Evolutionary conservation across 352 stramenopile species (phyloP).

Genomic region (Phytophthora macrochlamydospora): DNA sequence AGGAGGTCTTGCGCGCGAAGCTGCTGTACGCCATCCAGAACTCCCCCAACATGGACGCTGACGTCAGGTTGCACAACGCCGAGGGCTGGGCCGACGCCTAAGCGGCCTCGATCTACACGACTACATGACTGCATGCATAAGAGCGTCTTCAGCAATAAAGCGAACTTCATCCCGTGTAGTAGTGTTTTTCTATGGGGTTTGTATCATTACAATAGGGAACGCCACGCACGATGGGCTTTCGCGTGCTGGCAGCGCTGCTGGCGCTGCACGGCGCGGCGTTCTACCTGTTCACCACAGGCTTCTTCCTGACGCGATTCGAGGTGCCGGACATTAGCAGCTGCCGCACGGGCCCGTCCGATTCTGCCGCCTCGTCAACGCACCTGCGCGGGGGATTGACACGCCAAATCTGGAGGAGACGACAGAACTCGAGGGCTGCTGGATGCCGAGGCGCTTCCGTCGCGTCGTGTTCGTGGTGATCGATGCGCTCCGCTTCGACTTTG

Average conservation of each 20-base stretch:
- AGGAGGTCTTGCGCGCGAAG: conserved; percentile 86
- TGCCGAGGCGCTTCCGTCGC: conserved; percentile 71
- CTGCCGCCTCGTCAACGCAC: conserved; percentile 2
- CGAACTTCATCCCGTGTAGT: not conserved
- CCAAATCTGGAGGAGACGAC: not conserved
- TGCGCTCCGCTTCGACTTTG: conserved; percentile 97
- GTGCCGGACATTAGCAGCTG: conserved; percentile 75
- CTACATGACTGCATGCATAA: conserved; percentile 9
- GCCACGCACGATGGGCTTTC: conserved; percentile 24
- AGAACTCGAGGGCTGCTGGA: conserved; percentile 57
- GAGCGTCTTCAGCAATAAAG: not conserved
- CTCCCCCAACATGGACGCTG: conserved; percentile 95
- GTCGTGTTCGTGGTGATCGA: conserved; percentile 97
- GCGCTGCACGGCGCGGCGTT: conserved; percentile 57
- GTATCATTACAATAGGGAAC: too few relatives aligned
- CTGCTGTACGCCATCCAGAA: conserved; percentile 95
- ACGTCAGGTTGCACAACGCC: conserved; percentile 91
- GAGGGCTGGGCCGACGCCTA: conserved; percentile 89
- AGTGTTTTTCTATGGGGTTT: not conserved
- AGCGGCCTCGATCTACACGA: conserved; percentile 15
- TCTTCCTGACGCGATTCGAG: conserved; percentile 91
- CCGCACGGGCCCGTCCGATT: conserved; percentile 27
- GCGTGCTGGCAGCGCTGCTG: conserved; percentile 42
- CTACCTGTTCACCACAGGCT: conserved; percentile 86
- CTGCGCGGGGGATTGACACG: conserved; percentile 15